Evolutionary conservation across 768 basidiomycete species (phyloP), one percentile per base, ranked within the genome.

Genomic region (Steccherinum ochraceum): DNA sequence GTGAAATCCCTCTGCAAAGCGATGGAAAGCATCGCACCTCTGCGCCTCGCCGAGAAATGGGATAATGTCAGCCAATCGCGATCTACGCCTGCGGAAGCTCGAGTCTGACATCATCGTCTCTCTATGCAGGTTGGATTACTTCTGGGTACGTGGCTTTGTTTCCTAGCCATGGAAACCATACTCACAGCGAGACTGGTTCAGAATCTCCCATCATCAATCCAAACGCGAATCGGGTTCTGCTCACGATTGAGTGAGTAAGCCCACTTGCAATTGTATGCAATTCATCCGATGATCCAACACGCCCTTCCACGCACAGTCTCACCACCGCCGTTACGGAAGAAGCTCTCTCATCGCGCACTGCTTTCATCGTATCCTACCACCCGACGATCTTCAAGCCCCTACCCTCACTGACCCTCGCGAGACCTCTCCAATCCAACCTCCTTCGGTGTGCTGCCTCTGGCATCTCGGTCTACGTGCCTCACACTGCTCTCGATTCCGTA

Each of bases 21-120:
- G 0, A 86, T 92, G 84, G 86, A 89, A 55, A 78, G 82, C 23
- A 87, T 96, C 56, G 93, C 93, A 1, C 94, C 94, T 2, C 75
- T 92, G 19, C 73, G 80, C 30, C 75, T 96, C 5, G 93, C 94
- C 16, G 93, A 88, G 57, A 80, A 77, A 54, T 97, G 94, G 93
- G 94, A 97, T 62, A 97, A 97, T 69, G 93, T 96, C 56, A 69
- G 88, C 43, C 12, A 45, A 50, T 56, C 45, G 50, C 35, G 7
- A 19, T 46, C 47, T 20, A 41, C 30, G 43, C 21, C 11, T 40
- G 27, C 13, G 45, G n/a, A n/a, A n/a, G 5, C 40, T 18, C 18
- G 41, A 43, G 7, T 45, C 25, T 50, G 30, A 46, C 26, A 35
- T 35, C 48, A n/a, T 43, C 46, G 43, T 54, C 47, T 42, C 40